A percentile compares a stretch with the other conserved stretches of the same genome.
Evolutionary conservation across 805 yeast genomes (phyloP).

Genomic region (Clavispora vitiphila): DNA sequence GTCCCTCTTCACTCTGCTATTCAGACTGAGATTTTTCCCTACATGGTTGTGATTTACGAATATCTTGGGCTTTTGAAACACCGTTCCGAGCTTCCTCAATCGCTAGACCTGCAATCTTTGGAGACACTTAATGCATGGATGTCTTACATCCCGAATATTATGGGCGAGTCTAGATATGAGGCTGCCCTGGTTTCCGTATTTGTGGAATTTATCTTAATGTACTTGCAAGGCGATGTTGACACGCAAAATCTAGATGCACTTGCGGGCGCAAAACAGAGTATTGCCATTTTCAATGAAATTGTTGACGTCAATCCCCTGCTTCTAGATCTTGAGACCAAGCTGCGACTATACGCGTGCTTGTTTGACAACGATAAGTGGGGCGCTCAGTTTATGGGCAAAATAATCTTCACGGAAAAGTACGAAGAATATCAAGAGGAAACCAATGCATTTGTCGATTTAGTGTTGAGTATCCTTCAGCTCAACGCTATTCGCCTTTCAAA

Average conservation of each 20-base stretch:
- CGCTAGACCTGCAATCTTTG: constrained; percentile 13
- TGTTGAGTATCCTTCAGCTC: constrained; percentile 43
- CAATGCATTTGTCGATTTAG: constrained; percentile 39
- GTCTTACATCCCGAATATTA: constrained; percentile 29
- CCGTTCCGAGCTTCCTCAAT: constrained; percentile 5
- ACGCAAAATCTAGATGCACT: constrained; percentile 3
- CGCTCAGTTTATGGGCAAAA: constrained; percentile 27
- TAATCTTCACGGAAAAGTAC: constrained; percentile 23
- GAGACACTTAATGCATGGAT: constrained; percentile 34
- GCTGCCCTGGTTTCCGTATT: constrained; percentile 11
- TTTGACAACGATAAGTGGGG: constrained; percentile 44
- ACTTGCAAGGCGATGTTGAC: constrained; percentile 3
- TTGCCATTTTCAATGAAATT: constrained; percentile 35
- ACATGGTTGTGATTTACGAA: constrained; percentile 14
- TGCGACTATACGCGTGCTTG: constrained; percentile 26
- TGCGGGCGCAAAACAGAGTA: constrained; percentile 21
- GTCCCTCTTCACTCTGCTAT: constrained; percentile 35
- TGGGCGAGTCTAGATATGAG: constrained; percentile 28
- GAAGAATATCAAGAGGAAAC: constrained; percentile 30
- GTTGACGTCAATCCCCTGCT: constrained; percentile 44
- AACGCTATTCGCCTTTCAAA: constrained; percentile 41
- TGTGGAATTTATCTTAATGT: constrained; percentile 16
- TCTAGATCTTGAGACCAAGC: constrained; percentile 27
- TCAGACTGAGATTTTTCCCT: constrained; percentile 28
- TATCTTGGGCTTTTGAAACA: constrained; percentile 10